Conservation (phyloP, 257 asterid species). For the Euphrasia confusa region DNA sequence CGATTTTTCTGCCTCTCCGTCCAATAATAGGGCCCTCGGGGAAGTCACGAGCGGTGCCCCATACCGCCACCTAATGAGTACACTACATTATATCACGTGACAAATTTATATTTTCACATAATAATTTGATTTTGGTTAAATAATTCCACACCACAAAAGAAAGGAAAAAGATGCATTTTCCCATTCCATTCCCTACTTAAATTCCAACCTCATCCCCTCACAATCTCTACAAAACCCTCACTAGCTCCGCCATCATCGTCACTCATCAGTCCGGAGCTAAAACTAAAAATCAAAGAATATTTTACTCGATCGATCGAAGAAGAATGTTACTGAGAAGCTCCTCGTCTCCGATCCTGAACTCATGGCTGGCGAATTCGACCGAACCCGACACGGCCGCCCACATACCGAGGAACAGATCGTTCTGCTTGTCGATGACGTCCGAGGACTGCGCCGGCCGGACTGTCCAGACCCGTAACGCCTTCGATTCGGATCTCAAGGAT, state of each 20-base stretch:
- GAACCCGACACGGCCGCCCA: conserved; percentile 47
- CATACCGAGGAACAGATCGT: conserved; percentile 43
- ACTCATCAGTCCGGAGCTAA: conserved; percentile 3
- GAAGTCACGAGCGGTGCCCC: conserved; percentile 19
- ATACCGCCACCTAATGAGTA: conserved; percentile 20
- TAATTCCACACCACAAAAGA: too few relatives aligned
- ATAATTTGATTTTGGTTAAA: too few relatives aligned
- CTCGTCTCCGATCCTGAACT: conserved; percentile 53
- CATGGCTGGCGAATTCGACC: conserved; percentile 48
- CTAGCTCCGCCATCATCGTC: conserved; percentile 3
- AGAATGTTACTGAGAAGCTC: conserved; percentile 56
- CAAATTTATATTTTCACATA: too few relatives aligned
- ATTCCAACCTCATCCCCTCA: conserved; percentile 13
- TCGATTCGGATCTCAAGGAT: conserved; percentile 39
- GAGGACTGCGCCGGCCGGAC: conserved; percentile 33
- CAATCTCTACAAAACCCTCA: conserved; percentile 16
- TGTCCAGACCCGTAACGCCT: conserved; percentile 23
- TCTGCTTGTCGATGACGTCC: conserved; percentile 29
- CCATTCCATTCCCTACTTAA: too few relatives aligned
- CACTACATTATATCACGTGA: conserved; percentile 24
- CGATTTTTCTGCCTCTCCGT: too few relatives aligned
- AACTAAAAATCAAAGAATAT: too few relatives aligned
- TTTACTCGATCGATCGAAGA: neutral
- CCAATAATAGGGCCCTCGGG: conserved; percentile 6
- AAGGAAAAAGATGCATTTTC: too few relatives aligned